Base-by-base conservation (phyloP, 2,329 filamentous ascomycete species). In the Claviceps sp. region DNA sequence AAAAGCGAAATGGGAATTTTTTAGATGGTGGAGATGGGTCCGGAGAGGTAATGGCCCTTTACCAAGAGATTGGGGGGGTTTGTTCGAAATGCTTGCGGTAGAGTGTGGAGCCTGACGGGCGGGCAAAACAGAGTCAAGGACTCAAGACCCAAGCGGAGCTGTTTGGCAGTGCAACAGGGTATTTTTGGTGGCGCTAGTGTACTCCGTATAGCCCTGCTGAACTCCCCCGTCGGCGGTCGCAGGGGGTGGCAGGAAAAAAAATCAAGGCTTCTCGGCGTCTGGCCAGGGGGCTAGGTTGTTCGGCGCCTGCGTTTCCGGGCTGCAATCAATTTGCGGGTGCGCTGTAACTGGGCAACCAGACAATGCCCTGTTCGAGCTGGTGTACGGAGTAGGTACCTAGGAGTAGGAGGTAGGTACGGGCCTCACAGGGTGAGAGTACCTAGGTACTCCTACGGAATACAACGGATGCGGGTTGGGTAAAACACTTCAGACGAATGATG, bases 31-130 rank as follows among this genome's bases (percentile, higher is more conserved):
- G 48, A 44, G 48, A 50, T 40, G 44, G 44, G 30, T 30, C n/a
- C 18, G 22, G 47, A 48, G 47, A 20, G 13, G 22, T 22, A 45
- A 20, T 48, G 41, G 53, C 48, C 45, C 51, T 52, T 48, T 38
- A 44, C 47, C 49, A 48, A 48, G 48, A 53, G 53, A 51, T 41
- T 54, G 22, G 53, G 53, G 53, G 51, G n/a, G 45, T 50, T 20
- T 37, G 36, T 37, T 46, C 49, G 34, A 42, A 50, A 52, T 46
- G 53, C 50, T 52, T 52, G 50, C 44, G 45, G 34, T 34, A 44
- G 47, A 50, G 47, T 46, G 55, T 45, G 54, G 52, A 49, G 47
- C 47, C 52, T 50, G 52, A 54, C 49, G 54, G 41, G 14, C 20
- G 18, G 38, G 48, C 37, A 47, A 48, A 49, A 22, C 22, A 22